phyloP scores from a whole-genome alignment of 495 filamentous ascomycete species.

The Neurospora sp. region DNA sequence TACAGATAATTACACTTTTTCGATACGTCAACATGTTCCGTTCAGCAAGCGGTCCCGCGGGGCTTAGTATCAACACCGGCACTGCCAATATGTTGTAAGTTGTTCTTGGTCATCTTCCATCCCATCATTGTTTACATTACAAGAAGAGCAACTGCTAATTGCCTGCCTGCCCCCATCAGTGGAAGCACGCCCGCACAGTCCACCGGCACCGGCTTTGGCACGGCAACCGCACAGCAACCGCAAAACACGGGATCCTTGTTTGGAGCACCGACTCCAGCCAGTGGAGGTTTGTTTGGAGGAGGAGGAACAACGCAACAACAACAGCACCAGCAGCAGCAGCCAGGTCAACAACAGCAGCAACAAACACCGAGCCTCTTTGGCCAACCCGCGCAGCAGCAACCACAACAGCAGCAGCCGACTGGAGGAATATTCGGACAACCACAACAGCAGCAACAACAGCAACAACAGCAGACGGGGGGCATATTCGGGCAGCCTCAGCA shows the following conservation, averaged over 20 bases:
- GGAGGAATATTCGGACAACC: constrained; percentile 9
- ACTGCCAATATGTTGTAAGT: constrained; percentile 57
- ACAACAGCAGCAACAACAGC: constrained; percentile 9
- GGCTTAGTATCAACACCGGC: constrained; percentile 70
- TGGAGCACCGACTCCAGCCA: constrained; percentile 15
- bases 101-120: constrained; percentile 11
- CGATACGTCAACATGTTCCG: constrained; percentile 13
- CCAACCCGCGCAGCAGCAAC: constrained; percentile 11
- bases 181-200: constrained; percentile 30
- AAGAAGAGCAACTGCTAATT: no score
- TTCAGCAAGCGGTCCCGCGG: constrained; percentile 56
- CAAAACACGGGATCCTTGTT: constrained; percentile 12
- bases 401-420: constrained; percentile 13
- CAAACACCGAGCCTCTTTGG: constrained; percentile 16
- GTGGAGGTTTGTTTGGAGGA: constrained; percentile 24
- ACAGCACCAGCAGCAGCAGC: constrained; percentile 1
- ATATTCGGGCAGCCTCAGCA: constrained; percentile 16
- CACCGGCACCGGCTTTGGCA: constrained; percentile 43
- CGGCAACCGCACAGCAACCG: constrained; percentile 20
- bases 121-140: no score
- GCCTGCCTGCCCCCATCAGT: constrained; percentile 10
- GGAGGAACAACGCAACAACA: constrained; percentile 3
- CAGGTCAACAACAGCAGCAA: constrained; percentile 5
- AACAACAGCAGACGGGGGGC: constrained; percentile 21
- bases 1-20: background rate